phyloP scores from a whole-genome alignment of 257 asterid genomes.

The Jacaranda mimosifolia region DNA sequence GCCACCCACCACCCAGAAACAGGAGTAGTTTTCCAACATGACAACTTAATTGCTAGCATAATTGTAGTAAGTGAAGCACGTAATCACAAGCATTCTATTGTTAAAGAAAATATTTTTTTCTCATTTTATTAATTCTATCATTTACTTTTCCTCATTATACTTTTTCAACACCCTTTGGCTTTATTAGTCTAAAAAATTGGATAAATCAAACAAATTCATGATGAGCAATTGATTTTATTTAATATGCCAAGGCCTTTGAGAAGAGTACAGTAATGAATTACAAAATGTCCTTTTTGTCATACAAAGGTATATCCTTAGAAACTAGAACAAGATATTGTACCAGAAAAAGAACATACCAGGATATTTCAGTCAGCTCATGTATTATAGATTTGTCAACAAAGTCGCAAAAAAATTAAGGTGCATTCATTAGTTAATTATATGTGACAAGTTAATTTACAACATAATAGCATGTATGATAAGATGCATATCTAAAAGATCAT shows the following conservation, averaged over 20 bases:
- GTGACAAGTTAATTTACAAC: neutral
- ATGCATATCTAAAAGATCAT: neutral
- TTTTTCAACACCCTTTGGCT: neutral
- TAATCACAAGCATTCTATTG: neutral
- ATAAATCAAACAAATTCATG: neutral
- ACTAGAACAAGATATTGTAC: neutral
- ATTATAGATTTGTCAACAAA: neutral
- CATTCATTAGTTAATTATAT: no score
- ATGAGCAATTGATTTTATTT: neutral
- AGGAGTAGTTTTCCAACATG: no score
- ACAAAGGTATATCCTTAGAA: neutral
- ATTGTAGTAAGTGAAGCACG: neutral
- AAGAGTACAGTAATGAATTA: neutral
- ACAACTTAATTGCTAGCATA: neutral
- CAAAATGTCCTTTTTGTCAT: neutral
- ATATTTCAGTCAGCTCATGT: no score
- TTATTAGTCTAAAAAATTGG: neutral
- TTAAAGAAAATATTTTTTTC: neutral
- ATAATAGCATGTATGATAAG: slow-evolving; percentile 9
- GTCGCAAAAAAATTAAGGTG: no score
- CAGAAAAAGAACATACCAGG: neutral
- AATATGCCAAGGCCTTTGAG: neutral
- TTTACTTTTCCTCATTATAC: neutral
- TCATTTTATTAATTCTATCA: slow-evolving; percentile 7
- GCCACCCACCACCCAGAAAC: neutral